phyloP scores from a whole-genome alignment of 257 asterid species.

The Handroanthus guayacan region DNA sequence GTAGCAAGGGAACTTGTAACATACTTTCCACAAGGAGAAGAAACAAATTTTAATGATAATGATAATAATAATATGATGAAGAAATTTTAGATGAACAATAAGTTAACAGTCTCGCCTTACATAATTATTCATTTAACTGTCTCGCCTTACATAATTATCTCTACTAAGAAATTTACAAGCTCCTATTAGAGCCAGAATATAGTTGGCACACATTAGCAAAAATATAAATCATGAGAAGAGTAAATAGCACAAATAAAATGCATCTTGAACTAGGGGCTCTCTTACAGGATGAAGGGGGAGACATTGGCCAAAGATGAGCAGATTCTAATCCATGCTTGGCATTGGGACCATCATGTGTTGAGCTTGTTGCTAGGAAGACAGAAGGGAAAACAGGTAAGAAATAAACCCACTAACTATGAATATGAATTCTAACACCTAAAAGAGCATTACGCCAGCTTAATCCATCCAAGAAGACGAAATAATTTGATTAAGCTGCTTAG shows the following conservation, averaged over 20 bases:
- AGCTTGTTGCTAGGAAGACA: constrained; percentile 48
- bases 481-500: neutral
- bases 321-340: constrained; percentile 62
- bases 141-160: constrained; percentile 12
- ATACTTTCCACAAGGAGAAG: neutral
- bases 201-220: neutral
- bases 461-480: neutral
- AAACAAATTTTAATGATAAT: neutral
- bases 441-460: neutral
- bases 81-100: constrained; percentile 24
- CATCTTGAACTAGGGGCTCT: constrained; percentile 37
- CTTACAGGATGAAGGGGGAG: constrained; percentile 34
- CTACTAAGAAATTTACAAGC: constrained; percentile 37
- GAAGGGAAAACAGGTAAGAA: constrained; percentile 30
- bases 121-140: neutral
- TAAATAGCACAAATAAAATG: constrained; percentile 32
- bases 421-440: neutral
- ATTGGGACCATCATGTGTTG: constrained; percentile 66
- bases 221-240: constrained; percentile 26
- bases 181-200: constrained; percentile 24
- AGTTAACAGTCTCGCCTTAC: constrained; percentile 29
- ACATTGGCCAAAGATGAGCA: constrained; percentile 25
- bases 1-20: neutral
- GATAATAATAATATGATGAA: neutral
- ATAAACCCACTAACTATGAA: constrained; percentile 4